A percentile compares a stretch with the other conserved stretches of the same genome.
phyloP scores from a whole-genome alignment of 495 filamentous ascomycete genomes.

The Talaromyces nanjingensis region DNA sequence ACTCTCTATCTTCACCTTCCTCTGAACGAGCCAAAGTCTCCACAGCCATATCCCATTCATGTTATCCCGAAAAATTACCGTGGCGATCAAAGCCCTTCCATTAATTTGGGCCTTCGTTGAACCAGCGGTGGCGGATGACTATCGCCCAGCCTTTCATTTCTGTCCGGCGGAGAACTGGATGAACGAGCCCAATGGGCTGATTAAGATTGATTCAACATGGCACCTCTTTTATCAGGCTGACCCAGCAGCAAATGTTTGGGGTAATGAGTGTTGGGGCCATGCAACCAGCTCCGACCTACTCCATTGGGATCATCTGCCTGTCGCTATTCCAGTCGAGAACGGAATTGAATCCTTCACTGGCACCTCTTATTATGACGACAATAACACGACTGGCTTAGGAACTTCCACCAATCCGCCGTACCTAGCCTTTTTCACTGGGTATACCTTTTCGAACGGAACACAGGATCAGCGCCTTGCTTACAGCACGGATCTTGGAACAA shows the following conservation, averaged over 20 bases:
- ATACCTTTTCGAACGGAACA: slow-evolving; percentile 29
- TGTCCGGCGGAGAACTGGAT: slow-evolving; percentile 44
- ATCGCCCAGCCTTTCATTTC: slow-evolving; percentile 30
- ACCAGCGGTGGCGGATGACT: slow-evolving; percentile 2
- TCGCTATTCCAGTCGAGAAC: slow-evolving; percentile 17
- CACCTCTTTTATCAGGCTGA: background rate
- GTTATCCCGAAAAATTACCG: background rate
- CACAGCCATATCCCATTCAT: background rate
- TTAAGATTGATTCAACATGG: slow-evolving; percentile 30
- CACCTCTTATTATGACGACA: slow-evolving; percentile 36
- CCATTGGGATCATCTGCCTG: slow-evolving; percentile 24
- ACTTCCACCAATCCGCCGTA: slow-evolving; percentile 18
- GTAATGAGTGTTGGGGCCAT: slow-evolving; percentile 50
- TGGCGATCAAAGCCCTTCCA: background rate
- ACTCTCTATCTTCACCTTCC: background rate
- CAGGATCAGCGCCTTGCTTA: slow-evolving; percentile 41
- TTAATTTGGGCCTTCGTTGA: background rate
- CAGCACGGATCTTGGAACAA: slow-evolving; percentile 43
- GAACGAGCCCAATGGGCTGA: slow-evolving; percentile 53
- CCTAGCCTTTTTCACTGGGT: slow-evolving; percentile 47
- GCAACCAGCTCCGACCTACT: slow-evolving; percentile 45
- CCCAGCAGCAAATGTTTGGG: slow-evolving; percentile 25
- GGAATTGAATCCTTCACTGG: slow-evolving; percentile 41
- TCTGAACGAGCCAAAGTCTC: background rate
- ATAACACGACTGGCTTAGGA: slow-evolving; percentile 45